A percentile compares a stretch with the other conserved stretches of the same genome.
Conservation (phyloP, 345 rosid genomes). For the Populus euphratica region DNA sequence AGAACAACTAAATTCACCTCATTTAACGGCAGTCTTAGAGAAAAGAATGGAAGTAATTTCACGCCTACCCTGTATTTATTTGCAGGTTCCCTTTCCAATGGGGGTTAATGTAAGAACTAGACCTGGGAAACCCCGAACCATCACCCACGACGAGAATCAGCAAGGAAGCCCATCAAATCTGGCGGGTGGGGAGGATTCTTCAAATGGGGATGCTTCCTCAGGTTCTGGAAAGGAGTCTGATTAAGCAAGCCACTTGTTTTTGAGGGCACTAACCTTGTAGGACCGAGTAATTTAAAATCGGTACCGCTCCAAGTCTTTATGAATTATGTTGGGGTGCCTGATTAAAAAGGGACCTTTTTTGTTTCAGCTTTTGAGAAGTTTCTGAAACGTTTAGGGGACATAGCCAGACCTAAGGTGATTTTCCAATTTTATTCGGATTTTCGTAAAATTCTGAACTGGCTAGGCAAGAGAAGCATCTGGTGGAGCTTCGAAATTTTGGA, state of each 20-base stretch:
- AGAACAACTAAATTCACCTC: not conserved
- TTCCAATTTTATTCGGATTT: slow-evolving; percentile 7
- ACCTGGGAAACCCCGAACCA: slow-evolving; percentile 37
- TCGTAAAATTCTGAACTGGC: slow-evolving; percentile 2
- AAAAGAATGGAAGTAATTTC: not conserved
- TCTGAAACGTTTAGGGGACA: slow-evolving; percentile 5
- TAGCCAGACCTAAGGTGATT: slow-evolving; percentile 6
- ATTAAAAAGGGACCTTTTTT: not conserved
- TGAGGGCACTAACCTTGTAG: slow-evolving; percentile 30
- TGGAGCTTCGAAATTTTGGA: slow-evolving; percentile 49
- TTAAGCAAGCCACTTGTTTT: slow-evolving; percentile 22
- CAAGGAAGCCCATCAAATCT: slow-evolving; percentile 25
- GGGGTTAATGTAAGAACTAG: slow-evolving; percentile 51
- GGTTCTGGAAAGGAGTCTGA: slow-evolving; percentile 40
- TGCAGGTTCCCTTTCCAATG: slow-evolving; percentile 63
- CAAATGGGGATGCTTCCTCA: slow-evolving; percentile 31
- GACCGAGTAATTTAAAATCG: slow-evolving; percentile 1
- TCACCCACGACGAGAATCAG: slow-evolving; percentile 28
- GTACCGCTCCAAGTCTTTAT: slow-evolving; percentile 9
- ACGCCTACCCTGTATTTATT: not conserved
- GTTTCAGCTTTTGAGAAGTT: slow-evolving; percentile 4
- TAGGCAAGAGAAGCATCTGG: slow-evolving; percentile 15
- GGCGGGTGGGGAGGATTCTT: slow-evolving; percentile 31
- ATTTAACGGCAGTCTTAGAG: not conserved
- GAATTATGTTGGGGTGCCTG: slow-evolving; percentile 5